Evolutionary conservation across 2,329 filamentous ascomycete genomes (phyloP), one percentile per base, ranked within the genome.

Genomic region (Fusarium musae): DNA sequence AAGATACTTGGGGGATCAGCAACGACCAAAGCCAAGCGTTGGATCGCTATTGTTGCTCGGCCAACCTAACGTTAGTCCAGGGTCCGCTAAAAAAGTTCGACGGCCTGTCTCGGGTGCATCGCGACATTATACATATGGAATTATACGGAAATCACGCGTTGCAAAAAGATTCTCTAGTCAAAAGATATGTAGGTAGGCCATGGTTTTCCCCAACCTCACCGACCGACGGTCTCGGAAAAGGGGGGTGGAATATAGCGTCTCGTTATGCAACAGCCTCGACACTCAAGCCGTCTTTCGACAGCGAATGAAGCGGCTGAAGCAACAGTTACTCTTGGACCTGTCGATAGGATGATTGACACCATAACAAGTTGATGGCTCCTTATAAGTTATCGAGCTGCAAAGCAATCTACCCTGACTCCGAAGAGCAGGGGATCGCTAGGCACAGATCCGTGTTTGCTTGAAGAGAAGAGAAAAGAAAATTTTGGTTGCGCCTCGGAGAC

Each of bases 291-390:
- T 74, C 87, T 88, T 87, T 84, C 85, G 77, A 85, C 82, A 84
- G 88, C 91, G 91, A 93, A 87, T 90, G 89, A 88, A 89, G 89
- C 88, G 87, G 85, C 85, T 83, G 84, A 83, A 85, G 85, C 83
- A 86, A 86, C 84, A 83, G 85, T 96, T 89, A 80, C 83, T 97
- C 92, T 97, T 83, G 93, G 92, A 96, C 91, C 93, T 96, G 95
- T 97, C 94, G 93, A 95, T 93, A 91, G 92, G 93, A 95, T 87
- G 84, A 94, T 93, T 91, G 88, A 93, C 92, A 95, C 90, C 93
- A 94, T 91, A 84, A 79, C 81, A 83, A 82, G 82, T 83, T 84
- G 89, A 91, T 93, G 92, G 91, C 92, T 95, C 93, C 93, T 91
- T 94, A 81, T 53, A 72, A 80, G 85, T 89, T 90, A 94, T 93